A percentile compares a stretch with the other conserved stretches of the same genome.
These are phyloP conservation scores for Fusarium austroafricanum DNA, from an alignment of 2,329 filamentous ascomycete genomes.

Conservation along the genomic window DNA sequence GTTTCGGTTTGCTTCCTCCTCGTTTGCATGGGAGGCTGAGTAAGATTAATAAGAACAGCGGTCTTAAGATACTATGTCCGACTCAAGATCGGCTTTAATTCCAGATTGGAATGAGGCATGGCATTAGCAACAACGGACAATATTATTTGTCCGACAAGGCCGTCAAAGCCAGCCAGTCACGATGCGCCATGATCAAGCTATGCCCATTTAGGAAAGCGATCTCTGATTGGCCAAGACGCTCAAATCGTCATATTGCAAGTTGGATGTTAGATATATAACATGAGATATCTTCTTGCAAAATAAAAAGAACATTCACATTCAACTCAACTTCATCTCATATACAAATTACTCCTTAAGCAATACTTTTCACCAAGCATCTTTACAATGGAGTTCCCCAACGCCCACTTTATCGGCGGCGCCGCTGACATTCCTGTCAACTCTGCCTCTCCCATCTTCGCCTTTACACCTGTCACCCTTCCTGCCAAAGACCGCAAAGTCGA, in stretches of 20 bases:
- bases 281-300: background rate
- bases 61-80: constrained; percentile 24
- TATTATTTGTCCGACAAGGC: background rate
- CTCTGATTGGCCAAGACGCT: constrained; percentile 21
- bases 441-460: constrained; percentile 37
- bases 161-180: constrained; percentile 5
- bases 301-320: no score
- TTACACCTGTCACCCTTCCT: constrained; percentile 39
- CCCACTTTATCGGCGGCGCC: constrained; percentile 39
- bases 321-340: background rate
- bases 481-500: constrained; percentile 34
- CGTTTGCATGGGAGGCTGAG: no score
- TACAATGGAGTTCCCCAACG: constrained; percentile 41
- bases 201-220: background rate
- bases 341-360: background rate
- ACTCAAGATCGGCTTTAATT: background rate
- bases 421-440: constrained; percentile 38
- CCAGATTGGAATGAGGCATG: background rate
- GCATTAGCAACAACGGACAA: background rate
- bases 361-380: background rate
- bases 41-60: background rate
- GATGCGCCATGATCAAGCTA: rapidly evolving
- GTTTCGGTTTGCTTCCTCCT: no score
- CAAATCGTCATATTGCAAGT: background rate
- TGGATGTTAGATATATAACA: constrained; percentile 24